Percentiles rank a stretch among this genome's conserved stretches.
These are phyloP conservation scores for Plantago lanceolata DNA, from an alignment of 305 asterid species.

Conservation along the genomic window DNA sequence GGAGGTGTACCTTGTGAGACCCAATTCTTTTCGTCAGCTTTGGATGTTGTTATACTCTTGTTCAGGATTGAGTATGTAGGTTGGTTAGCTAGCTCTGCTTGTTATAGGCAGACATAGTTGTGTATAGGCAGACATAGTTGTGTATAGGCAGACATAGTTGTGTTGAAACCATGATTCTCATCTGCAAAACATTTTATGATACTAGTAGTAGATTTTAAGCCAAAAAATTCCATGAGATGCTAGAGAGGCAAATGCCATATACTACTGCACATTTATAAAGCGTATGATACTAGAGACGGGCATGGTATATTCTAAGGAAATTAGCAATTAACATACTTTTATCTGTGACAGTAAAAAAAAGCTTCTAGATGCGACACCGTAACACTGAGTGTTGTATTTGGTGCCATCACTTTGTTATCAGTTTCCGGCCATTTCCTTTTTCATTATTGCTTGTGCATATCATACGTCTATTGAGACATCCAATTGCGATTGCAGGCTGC, in stretches of 20 bases:
- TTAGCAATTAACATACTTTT: background rate
- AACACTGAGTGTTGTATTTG: no score
- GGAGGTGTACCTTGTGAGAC: background rate
- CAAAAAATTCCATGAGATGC: background rate
- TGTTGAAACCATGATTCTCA: background rate
- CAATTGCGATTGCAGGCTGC: slow-evolving; percentile 51
- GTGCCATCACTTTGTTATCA: background rate
- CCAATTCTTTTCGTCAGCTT: background rate
- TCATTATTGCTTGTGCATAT: background rate
- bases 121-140: no score
- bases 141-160: no score
- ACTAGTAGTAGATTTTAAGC: background rate
- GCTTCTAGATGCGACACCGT: no score
- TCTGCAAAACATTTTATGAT: background rate
- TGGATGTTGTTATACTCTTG: background rate
- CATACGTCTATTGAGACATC: background rate
- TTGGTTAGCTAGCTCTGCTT: background rate
- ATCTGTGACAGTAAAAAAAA: background rate
- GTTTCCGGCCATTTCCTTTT: slow-evolving; percentile 1
- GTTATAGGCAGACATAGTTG: no score
- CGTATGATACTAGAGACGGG: no score
- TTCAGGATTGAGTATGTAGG: background rate
- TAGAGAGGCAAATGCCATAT: background rate
- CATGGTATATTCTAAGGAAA: background rate
- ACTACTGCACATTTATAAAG: background rate